These are phyloP conservation scores for Trapa bicornis DNA, from an alignment of 345 rosid genomes.

Conservation along the genomic window DNA sequence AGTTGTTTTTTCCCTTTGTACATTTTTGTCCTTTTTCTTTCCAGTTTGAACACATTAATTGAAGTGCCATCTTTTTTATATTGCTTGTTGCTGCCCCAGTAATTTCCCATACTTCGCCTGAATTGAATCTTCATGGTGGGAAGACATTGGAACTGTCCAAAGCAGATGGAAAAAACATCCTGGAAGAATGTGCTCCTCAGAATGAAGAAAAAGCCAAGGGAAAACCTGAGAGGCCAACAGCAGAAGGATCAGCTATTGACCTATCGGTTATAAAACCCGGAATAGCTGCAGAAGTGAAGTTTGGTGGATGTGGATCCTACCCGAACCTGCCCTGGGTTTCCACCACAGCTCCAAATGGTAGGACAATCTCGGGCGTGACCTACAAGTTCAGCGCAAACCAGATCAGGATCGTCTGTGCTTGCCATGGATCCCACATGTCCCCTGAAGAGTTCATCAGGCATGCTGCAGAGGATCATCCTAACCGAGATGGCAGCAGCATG, in stretches of 20 bases:
- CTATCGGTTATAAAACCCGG: conserved; percentile 82
- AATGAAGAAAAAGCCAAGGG: conserved; percentile 42
- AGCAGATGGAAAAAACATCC: conserved; percentile 52
- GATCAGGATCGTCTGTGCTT: conserved; percentile 85
- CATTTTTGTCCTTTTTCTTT: background rate
- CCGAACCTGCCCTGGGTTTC: conserved; percentile 98
- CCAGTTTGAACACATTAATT: background rate
- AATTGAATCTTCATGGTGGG: conserved; percentile 25
- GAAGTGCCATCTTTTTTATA: background rate
- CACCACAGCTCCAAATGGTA: conserved; percentile 71
- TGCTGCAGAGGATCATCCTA: conserved; percentile 55
- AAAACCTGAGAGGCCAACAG: conserved; percentile 33
- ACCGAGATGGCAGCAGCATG: conserved; percentile 40
- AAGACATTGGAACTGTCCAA: conserved; percentile 30
- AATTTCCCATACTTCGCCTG: conserved; percentile 25
- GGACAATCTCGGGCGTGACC: conserved; percentile 85
- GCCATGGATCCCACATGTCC: conserved; percentile 83
- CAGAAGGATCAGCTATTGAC: conserved; percentile 45
- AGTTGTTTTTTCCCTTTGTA: background rate
- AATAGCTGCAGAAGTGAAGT: conserved; percentile 65
- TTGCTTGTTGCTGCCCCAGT: conserved; percentile 21
- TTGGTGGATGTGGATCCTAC: conserved; percentile 79
- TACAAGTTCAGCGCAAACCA: conserved; percentile 61
- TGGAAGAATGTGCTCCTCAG: conserved; percentile 64
- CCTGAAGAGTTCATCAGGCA: conserved; percentile 91